phyloP scores from a whole-genome alignment of 257 asterid genomes.

The Fraxinus pennsylvanica region DNA sequence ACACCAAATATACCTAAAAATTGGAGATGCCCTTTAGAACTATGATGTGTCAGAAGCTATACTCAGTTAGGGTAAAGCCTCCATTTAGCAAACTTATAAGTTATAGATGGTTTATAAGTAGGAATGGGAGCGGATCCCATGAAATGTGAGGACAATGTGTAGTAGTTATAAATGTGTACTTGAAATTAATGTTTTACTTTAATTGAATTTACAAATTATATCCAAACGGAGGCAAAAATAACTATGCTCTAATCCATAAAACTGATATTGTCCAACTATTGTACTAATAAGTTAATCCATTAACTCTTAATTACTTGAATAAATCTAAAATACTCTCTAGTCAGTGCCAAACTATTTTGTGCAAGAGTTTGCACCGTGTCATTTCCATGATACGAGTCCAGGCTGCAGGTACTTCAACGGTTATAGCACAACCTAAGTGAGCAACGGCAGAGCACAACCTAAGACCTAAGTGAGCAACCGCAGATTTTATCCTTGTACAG shows the following conservation, averaged over 20 bases:
- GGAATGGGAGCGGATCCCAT: too few relatives aligned
- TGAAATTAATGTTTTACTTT: too few relatives aligned
- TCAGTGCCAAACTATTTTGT: constrained; percentile 15
- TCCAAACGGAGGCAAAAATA: background rate
- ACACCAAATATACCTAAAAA: too few relatives aligned
- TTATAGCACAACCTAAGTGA: constrained; percentile 1
- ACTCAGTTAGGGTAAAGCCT: constrained; percentile 1
- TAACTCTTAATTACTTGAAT: background rate
- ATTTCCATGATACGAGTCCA: constrained; percentile 10
- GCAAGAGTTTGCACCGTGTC: constrained; percentile 13
- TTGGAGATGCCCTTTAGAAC: background rate
- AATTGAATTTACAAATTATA: too few relatives aligned
- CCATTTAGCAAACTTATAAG: too few relatives aligned
- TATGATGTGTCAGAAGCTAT: background rate
- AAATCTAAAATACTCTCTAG: background rate
- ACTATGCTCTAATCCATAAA: constrained; percentile 3
- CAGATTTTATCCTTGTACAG: background rate
- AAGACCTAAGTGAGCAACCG: background rate
- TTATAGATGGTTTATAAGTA: too few relatives aligned
- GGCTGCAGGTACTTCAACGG: background rate
- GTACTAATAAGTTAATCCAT: constrained; percentile 4
- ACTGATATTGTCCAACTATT: background rate
- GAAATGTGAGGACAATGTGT: too few relatives aligned
- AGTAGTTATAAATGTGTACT: too few relatives aligned
- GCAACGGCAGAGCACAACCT: constrained; percentile 2